Base-by-base conservation (phyloP, 169 alveolate species). In the Sarcocystis neurona region DNA sequence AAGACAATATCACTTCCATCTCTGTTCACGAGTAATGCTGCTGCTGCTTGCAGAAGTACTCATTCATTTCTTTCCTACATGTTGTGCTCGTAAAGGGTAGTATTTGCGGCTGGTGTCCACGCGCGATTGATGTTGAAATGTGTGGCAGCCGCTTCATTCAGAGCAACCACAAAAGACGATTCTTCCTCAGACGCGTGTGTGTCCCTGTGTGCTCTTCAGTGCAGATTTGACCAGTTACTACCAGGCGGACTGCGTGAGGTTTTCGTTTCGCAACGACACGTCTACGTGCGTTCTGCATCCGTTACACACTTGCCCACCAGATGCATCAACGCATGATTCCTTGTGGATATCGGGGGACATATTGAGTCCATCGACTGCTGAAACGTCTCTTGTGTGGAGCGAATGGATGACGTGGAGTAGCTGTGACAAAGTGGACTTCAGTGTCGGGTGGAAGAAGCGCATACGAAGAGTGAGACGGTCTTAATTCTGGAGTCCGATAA, bases 321-420 rank as follows among this genome's bases (percentile, higher is more conserved):
- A 47, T 18, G 50, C 23, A 18, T 72, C 39, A 32, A n/a, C 32
- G 20, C 32, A 12, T 37, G 90, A 86, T 12, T 20, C 41, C 48
- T 39, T 20, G 75, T 85, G 90, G 90, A 50, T 85, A 2, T 68
- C 84, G 2, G 84, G 85, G 23, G 90, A 85, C 77, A 56, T 85
- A 23, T 41, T 85, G 63, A 63, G 80, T 23, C 87, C 89, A 8
- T 23, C 85, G 20, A 43, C 84, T 15, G 60, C 43, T 27, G 41
- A 18, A 47, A 27, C 89, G 20, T 66, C 72, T n/a, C 58, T 85
- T 1, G 46, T 34, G 48, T 79, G 70, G 84, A 23, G 47, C 20
- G 37, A 34, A 0, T 85, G 90, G 90, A 20, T 60, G 18, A 39
- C 20, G 18, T 85, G 90, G 90, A 85, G 90, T 53, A 85, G 90